Base-by-base conservation (phyloP, 2,329 filamentous ascomycete species). In the Aspergillus sp. region DNA sequence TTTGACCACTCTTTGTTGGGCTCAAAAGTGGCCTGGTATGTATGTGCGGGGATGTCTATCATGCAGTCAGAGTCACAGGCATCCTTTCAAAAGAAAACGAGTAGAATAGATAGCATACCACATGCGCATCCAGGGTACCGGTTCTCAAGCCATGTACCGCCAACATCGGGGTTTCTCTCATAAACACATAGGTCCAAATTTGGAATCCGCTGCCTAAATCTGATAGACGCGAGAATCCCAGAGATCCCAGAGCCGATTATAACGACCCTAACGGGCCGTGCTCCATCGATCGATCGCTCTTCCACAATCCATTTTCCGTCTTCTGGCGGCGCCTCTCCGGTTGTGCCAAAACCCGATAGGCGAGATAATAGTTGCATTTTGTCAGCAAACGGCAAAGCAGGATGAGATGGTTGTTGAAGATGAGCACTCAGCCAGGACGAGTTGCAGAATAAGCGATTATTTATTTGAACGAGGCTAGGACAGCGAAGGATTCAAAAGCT, bases 1-100 rank as follows among this genome's bases (percentile, higher is more conserved):
- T 70, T 67, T 4, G 66, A 68, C 73, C 72, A 76, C 63, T 73
- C 58, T 42, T 62, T 61, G 43, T 65, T 66, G 0, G 73, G 75
- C 48, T 73, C 73, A 63, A 74, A 78, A 5, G 68, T 70, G 50
- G 74, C 77, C 47, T 77, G 73, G 43, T 76, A 75, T 28, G 68
- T 70, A 42, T 74, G 71, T 4, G 63, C 63, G 0, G 72, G 73
- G 28, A 74, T 72, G 52, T 76, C 71, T 65, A 6, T 32, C 9
- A 39, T 8, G 7, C 12, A 9, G 40, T n/a, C 26, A 19, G 12
- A 5, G 7, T 26, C 12, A 12, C 7, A 29, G 26, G 5, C 19
- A 19, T 19, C 19, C 19, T 19, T 19, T 39, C 10, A 42, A 5
- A 43, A 10, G 35, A 4, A 32, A 0, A 66, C 12, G 7, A 7